Conservation (phyloP, 1,139 yeast genomes). For the Debaryomycetaceae sp. region DNA sequence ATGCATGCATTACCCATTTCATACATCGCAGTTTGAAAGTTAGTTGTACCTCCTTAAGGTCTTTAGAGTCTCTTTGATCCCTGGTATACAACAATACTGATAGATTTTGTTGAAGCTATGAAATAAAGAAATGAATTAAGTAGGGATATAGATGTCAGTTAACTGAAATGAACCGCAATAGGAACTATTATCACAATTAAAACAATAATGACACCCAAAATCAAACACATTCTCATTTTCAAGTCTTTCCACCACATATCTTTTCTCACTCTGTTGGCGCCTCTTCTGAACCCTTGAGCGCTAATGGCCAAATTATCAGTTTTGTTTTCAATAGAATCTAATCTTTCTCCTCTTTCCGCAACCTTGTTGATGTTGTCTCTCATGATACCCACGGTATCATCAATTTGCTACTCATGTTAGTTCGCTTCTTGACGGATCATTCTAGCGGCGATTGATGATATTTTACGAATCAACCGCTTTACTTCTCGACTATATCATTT, state of each 20-base stretch:
- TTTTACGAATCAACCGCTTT: neutral
- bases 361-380: conserved; percentile 95
- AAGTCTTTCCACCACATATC: conserved; percentile 99
- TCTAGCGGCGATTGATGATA: neutral
- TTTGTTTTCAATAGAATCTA: conserved; percentile 89
- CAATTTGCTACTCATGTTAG: conserved; percentile 62
- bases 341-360: conserved; percentile 90
- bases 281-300: conserved; percentile 95
- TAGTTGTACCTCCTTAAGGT: neutral
- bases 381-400: conserved; percentile 97
- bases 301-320: conserved; percentile 91
- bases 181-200: conserved; percentile 91
- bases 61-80: neutral
- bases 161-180: conserved; percentile 82
- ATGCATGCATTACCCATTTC: neutral
- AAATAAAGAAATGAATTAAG: neutral
- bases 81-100: neutral
- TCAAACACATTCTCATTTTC: conserved; percentile 93
- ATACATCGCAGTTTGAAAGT: neutral
- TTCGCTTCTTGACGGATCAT: conserved; percentile 4
- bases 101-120: neutral
- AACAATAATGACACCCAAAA: conserved; percentile 73
- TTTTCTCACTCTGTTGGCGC: conserved; percentile 96
- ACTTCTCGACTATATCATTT: neutral
- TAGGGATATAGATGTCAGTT: neutral